phyloP scores from a whole-genome alignment of 176 grass and related monocot genomes.

The Ananas comosus region DNA sequence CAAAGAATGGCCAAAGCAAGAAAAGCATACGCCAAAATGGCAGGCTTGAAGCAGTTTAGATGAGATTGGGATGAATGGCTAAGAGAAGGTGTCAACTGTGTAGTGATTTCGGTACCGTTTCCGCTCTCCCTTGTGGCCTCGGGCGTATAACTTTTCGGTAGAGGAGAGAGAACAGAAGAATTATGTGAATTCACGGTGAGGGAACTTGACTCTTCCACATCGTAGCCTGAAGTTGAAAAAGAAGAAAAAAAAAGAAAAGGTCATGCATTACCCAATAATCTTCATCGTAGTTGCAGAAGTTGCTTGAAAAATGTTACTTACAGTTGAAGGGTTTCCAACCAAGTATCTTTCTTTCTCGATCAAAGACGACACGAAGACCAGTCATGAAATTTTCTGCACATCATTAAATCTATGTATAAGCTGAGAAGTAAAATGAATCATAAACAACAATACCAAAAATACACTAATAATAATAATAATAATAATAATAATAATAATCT shows the following conservation, averaged over 20 bases:
- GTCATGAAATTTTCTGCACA: constrained; percentile 88
- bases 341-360: constrained; percentile 59
- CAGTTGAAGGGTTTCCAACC: constrained; percentile 86
- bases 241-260: neutral
- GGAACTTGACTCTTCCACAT: constrained; percentile 43
- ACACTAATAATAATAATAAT: no score
- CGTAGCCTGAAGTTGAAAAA: constrained; percentile 36
- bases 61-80: constrained; percentile 15
- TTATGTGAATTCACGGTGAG: constrained; percentile 44
- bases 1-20: constrained; percentile 27
- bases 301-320: constrained; percentile 18
- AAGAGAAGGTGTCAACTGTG: constrained; percentile 34
- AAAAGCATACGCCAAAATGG: constrained; percentile 15
- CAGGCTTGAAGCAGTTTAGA: neutral
- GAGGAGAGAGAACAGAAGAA: constrained; percentile 25
- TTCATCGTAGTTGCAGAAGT: neutral
- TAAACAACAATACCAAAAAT: neutral
- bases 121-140: constrained; percentile 31
- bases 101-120: constrained; percentile 28
- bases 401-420: neutral
- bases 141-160: constrained; percentile 43
- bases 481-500: neutral
- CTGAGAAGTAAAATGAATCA: neutral
- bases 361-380: constrained; percentile 57
- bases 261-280: neutral